Percentiles rank a stretch among this genome's conserved stretches.
These are phyloP conservation scores for Celoporthe dispersa DNA, from an alignment of 2,329 filamentous ascomycete species.

Conservation along the genomic window DNA sequence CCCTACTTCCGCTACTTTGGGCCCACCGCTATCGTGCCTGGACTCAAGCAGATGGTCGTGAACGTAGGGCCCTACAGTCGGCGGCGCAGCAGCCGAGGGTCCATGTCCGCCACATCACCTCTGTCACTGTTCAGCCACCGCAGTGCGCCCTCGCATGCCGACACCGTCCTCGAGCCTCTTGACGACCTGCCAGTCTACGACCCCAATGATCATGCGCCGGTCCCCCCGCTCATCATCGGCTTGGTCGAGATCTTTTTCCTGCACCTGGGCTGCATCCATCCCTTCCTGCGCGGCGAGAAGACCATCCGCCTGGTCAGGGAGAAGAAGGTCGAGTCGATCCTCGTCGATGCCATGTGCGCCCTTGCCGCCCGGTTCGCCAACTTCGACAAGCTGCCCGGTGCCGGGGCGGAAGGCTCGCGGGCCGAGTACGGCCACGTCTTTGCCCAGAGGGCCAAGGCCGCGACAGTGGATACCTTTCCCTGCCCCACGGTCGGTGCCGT, in stretches of 20 bases:
- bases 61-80: conserved; percentile 66
- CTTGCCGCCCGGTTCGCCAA: conserved; percentile 81
- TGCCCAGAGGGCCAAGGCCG: conserved; percentile 80
- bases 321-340: conserved; percentile 79
- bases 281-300: conserved; percentile 74
- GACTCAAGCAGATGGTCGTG: conserved; percentile 91
- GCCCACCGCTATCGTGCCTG: conserved; percentile 86
- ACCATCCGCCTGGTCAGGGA: conserved; percentile 79
- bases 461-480: conserved; percentile 80
- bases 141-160: conserved; percentile 48
- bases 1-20: conserved; percentile 93
- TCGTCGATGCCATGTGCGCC: conserved; percentile 86
- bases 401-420: conserved; percentile 53
- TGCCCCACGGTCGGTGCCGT: conserved; percentile 84
- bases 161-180: conserved; percentile 47
- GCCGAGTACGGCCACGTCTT: conserved; percentile 79
- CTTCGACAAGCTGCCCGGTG: conserved; percentile 53
- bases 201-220: conserved; percentile 68
- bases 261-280: conserved; percentile 84
- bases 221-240: conserved; percentile 75
- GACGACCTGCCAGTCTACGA: conserved; percentile 77
- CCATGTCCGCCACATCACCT: conserved; percentile 59
- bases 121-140: conserved; percentile 40
- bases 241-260: conserved; percentile 81
- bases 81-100: conserved; percentile 61